Conservation (phyloP, 371 early-diverging fungal genomes). For the Mucor mucedo region DNA sequence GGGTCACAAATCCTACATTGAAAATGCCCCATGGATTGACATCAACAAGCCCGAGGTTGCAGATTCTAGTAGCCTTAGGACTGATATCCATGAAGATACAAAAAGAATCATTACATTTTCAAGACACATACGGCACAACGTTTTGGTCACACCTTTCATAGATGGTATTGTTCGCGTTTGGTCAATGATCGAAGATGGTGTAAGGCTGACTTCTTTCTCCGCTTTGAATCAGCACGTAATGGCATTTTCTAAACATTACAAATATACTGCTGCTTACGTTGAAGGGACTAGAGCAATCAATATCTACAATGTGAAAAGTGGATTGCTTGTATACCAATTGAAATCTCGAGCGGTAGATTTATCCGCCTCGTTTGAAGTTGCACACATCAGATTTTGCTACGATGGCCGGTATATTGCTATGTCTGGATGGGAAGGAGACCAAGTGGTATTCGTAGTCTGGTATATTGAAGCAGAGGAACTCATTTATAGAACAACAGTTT, state of each 20-base stretch:
- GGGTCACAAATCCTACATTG: background rate
- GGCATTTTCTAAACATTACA: constrained; percentile 16
- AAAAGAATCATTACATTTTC: constrained; percentile 4
- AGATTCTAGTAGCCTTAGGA: too few species aligned
- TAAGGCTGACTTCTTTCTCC: constrained; percentile 10
- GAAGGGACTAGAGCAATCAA: background rate
- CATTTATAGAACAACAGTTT: background rate
- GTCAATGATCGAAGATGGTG: constrained; percentile 16
- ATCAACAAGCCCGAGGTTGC: too few species aligned
- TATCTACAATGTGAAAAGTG: constrained; percentile 11
- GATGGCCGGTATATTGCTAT: constrained; percentile 5
- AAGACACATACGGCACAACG: constrained; percentile 12
- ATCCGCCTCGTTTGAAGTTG: background rate
- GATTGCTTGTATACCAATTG: background rate
- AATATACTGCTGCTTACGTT: constrained; percentile 12
- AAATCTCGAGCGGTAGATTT: background rate
- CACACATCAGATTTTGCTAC: constrained; percentile 7
- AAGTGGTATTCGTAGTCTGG: constrained; percentile 9
- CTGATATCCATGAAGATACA: background rate
- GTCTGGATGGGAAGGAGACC: background rate
- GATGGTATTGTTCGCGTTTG: constrained; percentile 10
- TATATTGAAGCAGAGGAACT: constrained; percentile 5
- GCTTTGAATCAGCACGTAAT: constrained; percentile 6
- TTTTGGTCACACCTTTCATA: constrained; percentile 9
- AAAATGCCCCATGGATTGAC: constrained; percentile 1